These are phyloP conservation scores for Ligustrum vulgare DNA, from an alignment of 257 asterid genomes.

Conservation along the genomic window DNA sequence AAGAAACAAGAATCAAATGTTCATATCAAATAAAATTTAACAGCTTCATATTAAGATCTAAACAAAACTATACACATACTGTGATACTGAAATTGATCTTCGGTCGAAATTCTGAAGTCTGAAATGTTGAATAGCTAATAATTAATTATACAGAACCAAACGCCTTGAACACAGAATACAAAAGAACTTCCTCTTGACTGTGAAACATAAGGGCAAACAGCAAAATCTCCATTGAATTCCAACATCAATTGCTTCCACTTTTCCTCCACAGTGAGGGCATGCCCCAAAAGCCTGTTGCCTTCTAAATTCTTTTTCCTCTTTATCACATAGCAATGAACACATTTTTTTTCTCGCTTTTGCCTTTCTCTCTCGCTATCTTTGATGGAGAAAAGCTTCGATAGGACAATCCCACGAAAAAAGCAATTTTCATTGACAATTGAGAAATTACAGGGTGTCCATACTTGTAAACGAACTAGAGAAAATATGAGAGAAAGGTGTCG, in stretches of 20 bases:
- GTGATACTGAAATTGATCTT: neutral
- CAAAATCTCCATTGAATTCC: conserved; percentile 23
- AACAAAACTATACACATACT: neutral
- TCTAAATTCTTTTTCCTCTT: conserved; percentile 40
- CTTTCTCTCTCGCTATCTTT: neutral
- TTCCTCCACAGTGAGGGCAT: conserved; percentile 44
- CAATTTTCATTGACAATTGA: no score
- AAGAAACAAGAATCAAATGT: neutral
- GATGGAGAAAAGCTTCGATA: no score
- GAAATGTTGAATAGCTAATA: neutral
- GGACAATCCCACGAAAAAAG: no score
- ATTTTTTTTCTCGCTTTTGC: conserved; percentile 1
- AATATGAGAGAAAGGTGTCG: no score
- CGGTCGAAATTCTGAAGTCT: neutral
- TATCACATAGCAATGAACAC: conserved; percentile 27
- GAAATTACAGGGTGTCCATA: no score
- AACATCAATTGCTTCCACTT: conserved; percentile 40
- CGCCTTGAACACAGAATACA: conserved; percentile 37
- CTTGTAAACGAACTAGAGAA: no score
- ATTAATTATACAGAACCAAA: conserved; percentile 29
- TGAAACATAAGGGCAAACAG: conserved; percentile 32
- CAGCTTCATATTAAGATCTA: neutral
- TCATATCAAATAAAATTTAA: neutral
- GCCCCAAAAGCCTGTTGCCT: conserved; percentile 32
- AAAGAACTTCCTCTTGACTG: conserved; percentile 38